Evolutionary conservation across 2,329 filamentous ascomycete genomes (phyloP), one percentile per base, ranked within the genome.

Genomic region (Coniochaeta sp.): DNA sequence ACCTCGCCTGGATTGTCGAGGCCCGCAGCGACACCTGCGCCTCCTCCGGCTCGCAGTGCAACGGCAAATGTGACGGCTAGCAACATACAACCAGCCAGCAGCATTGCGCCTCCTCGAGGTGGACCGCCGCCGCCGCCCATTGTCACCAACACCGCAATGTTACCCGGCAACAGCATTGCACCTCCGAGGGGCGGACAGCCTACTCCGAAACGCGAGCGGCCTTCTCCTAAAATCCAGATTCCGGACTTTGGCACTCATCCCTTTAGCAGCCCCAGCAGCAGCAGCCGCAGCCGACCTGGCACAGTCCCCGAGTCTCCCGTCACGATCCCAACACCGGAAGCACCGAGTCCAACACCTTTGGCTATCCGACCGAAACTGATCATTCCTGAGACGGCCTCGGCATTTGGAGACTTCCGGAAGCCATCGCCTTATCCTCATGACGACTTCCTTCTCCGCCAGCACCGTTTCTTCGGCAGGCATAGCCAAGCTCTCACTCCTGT

Each of bases 221-320:
- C 47, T 8, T 14, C 14, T 12, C 26, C 42, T 8, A 52, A 26
- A n/a, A 10, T 54, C 8, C 18, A 46, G 3, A 54, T 54, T 6
- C 52, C 52, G 2, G 49, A 38, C 9, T 26, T n/a, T 7, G 14
- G 14, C 7, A 20, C 33, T n/a, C 18, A n/a, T 38, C 6, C 33
- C 7, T 38, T 38, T 14, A 38, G 33, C 33, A n/a, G 33, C 33
- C n/a, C n/a, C 30, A 28, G 45, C 16, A 18, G 24, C 6, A 32
- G 22, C 38, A 10, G 32, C 24, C 42, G 13, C 5, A 8, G 13
- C 18, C 33, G 18, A 51, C n/a, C 6, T 7, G 51, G 12, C 14
- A 38, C 1, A 53, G 30, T 32, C n/a, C 30, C 30, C 9, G 33
- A 38, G 33, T 38, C 33, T 6, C 33, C 33, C 6, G n/a, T n/a